Evolutionary conservation across 371 early-diverging fungal species (phyloP).

Genomic region (Synchytrium microbalum): DNA sequence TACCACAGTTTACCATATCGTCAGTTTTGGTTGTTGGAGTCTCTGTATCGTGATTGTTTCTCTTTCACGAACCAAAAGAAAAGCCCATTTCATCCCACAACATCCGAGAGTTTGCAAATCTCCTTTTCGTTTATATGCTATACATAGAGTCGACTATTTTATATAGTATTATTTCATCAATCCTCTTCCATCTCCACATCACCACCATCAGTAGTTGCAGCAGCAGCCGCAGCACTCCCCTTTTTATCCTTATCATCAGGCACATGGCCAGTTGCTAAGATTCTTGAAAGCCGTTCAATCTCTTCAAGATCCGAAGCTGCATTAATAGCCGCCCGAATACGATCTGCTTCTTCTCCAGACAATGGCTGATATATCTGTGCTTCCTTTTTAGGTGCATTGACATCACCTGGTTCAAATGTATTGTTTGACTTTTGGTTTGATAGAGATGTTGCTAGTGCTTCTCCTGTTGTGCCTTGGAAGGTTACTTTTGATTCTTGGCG

Average conservation of each 20-base stretch:
- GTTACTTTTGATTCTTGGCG: slow-evolving; percentile 60
- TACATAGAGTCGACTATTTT: too few species aligned
- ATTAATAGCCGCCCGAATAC: slow-evolving; percentile 55
- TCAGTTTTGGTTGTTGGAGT: too few species aligned
- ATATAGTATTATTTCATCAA: background rate
- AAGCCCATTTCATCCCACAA: too few species aligned
- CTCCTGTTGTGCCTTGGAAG: slow-evolving; percentile 43
- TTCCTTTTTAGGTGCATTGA: slow-evolving; percentile 15
- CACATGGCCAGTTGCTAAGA: slow-evolving; percentile 51
- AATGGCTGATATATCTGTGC: slow-evolving; percentile 20
- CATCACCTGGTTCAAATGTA: slow-evolving; percentile 38
- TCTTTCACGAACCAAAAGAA: too few species aligned
- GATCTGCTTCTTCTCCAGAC: slow-evolving; percentile 30
- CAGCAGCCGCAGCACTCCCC: background rate
- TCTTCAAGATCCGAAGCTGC: slow-evolving; percentile 74
- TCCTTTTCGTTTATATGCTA: too few species aligned
- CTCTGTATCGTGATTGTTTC: too few species aligned
- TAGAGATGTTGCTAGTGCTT: slow-evolving; percentile 31
- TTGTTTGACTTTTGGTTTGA: slow-evolving; percentile 22
- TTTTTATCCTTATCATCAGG: slow-evolving; percentile 12
- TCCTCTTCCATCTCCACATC: slow-evolving; percentile 15
- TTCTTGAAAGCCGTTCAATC: slow-evolving; percentile 59
- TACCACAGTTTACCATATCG: too few species aligned
- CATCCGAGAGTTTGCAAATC: too few species aligned
- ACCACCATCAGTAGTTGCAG: background rate